Conservation (phyloP, 2,329 filamentous ascomycete species). For the Diaporthe batatas region DNA sequence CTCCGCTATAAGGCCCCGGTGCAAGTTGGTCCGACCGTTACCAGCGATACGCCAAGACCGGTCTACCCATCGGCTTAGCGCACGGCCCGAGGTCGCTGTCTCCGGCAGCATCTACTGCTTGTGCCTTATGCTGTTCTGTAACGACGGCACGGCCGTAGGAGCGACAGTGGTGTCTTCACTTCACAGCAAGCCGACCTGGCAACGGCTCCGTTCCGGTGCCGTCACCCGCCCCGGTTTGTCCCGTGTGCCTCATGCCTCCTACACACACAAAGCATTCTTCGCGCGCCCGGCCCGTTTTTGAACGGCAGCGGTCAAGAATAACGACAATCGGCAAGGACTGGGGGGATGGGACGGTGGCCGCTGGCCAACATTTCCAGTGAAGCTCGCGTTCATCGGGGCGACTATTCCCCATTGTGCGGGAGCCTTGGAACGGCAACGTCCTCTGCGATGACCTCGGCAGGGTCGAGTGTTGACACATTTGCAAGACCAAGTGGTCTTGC, state of each 20-base stretch:
- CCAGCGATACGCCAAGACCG: conserved; percentile 27
- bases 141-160: background rate
- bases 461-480: no score
- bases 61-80: conserved; percentile 23
- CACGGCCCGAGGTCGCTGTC: background rate
- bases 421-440: background rate
- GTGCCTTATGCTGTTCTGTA: background rate
- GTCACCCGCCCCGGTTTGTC: background rate
- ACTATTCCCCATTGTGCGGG: background rate
- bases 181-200: background rate
- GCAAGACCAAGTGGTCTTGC: background rate
- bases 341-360: background rate
- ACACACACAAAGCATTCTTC: background rate
- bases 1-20: conserved; percentile 50
- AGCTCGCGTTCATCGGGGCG: background rate
- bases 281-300: background rate
- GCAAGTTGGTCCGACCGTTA: conserved; percentile 29
- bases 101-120: conserved; percentile 10
- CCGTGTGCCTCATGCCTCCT: background rate
- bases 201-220: background rate
- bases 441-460: background rate
- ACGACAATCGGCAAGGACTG: background rate
- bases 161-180: no score
- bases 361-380: background rate
- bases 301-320: background rate